Conservation (phyloP, 2,329 filamentous ascomycete genomes). For the Trichoderma simmonsii region DNA sequence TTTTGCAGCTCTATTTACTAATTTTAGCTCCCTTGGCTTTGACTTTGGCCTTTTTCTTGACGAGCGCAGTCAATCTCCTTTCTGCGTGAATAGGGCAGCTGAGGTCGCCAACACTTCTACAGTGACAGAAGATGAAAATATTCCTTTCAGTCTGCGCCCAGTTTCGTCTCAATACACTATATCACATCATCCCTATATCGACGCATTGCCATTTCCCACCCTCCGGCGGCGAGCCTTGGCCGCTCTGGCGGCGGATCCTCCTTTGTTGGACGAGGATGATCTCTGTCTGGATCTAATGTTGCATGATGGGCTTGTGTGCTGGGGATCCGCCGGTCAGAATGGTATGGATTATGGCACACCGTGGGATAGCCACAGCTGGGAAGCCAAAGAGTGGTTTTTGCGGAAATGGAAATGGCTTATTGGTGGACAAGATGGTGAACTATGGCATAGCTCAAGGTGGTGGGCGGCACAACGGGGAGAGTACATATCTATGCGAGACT, state of each 20-base stretch:
- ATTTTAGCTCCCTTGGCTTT: background rate
- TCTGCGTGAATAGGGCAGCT: background rate
- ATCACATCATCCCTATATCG: background rate
- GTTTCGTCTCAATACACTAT: background rate
- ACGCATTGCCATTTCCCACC: background rate
- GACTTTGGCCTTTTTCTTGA: slow-evolving; percentile 2
- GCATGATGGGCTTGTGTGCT: background rate
- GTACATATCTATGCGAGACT: background rate
- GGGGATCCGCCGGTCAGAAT: background rate
- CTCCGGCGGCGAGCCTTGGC: background rate
- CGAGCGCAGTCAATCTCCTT: background rate
- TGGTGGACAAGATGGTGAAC: background rate
- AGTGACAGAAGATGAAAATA: background rate
- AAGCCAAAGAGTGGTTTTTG: slow-evolving; percentile 3
- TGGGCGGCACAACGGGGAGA: background rate
- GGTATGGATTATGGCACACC: background rate
- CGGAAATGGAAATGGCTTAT: slow-evolving; percentile 2
- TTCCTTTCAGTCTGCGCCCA: background rate
- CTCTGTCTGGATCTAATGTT: background rate
- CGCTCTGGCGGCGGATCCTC: background rate
- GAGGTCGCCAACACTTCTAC: background rate
- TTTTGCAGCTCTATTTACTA: background rate
- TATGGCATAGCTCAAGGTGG: slow-evolving; percentile 5
- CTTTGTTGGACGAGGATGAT: background rate
- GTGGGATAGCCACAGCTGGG: slow-evolving; percentile 1